Conservation (phyloP, 208 protist species). For the Crithidia fasciculata region DNA sequence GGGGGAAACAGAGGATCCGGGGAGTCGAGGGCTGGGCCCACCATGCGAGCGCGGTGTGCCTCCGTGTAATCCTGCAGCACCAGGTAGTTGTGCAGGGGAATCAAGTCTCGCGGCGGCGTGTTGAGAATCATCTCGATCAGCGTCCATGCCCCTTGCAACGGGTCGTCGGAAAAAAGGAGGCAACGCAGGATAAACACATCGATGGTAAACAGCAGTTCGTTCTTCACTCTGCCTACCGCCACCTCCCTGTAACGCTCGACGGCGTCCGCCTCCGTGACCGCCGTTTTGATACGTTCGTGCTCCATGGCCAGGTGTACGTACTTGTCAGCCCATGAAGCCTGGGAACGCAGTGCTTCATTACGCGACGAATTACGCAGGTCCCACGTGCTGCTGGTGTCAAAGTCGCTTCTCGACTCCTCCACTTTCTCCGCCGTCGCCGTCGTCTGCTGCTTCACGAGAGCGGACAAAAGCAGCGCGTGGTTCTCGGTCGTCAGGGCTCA, state of each 20-base stretch:
- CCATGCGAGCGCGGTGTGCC: not conserved
- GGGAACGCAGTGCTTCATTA: not conserved
- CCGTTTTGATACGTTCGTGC: not conserved
- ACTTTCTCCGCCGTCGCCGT: too few species aligned
- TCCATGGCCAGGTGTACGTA: not conserved
- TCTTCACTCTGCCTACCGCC: not conserved
- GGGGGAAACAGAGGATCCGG: not conserved
- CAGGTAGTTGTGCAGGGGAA: not conserved
- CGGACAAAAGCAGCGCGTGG: too few species aligned
- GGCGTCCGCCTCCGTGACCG: not conserved
- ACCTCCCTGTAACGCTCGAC: not conserved
- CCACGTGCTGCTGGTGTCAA: not conserved
- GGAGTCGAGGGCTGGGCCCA: not conserved
- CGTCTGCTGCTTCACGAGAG: too few species aligned
- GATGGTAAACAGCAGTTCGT: not conserved
- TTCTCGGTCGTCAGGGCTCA: too few species aligned
- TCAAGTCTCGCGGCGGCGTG: not conserved
- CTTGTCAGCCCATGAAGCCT: not conserved
- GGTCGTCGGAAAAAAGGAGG: not conserved
- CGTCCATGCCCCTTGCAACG: not conserved
- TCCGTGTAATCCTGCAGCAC: not conserved
- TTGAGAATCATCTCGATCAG: not conserved
- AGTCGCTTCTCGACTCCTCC: not conserved
- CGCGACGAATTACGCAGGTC: not conserved
- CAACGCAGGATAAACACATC: not conserved